Evolutionary conservation across 2,329 filamentous ascomycete genomes (phyloP).

Genomic region (Emmonsiellopsis sp.): DNA sequence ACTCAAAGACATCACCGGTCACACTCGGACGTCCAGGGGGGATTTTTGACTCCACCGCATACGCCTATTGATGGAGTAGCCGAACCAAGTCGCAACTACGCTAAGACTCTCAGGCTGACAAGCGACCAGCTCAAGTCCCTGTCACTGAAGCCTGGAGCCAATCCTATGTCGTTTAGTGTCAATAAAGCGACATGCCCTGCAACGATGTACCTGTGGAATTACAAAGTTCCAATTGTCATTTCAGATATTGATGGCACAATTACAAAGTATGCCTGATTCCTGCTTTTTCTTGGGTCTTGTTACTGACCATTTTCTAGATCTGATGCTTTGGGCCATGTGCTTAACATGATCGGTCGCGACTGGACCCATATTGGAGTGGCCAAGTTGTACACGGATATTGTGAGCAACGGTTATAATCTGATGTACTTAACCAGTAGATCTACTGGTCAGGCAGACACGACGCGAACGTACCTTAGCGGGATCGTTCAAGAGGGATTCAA

Average conservation of each 20-base stretch:
- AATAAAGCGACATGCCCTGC: conserved; percentile 88
- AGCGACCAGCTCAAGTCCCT: conserved; percentile 89
- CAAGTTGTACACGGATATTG: conserved; percentile 94
- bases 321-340: conserved; percentile 83
- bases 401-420: conserved; percentile 94
- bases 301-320: conserved; percentile 40
- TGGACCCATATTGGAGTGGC: conserved; percentile 97
- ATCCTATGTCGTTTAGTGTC: conserved; percentile 91
- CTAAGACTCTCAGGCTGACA: conserved; percentile 89
- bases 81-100: conserved; percentile 78
- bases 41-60: conserved; percentile 51
- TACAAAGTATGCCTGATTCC: conserved; percentile 54
- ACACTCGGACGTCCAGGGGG: conserved; percentile 61
- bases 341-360: conserved; percentile 94
- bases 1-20: conserved; percentile 44
- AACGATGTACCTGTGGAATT: conserved; percentile 87
- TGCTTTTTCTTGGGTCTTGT: neutral
- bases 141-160: conserved; percentile 73
- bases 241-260: conserved; percentile 99
- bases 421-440: conserved; percentile 94
- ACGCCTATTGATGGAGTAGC: conserved; percentile 40
- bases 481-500: conserved; percentile 81
- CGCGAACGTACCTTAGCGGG: conserved; percentile 78
- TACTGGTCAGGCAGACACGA: conserved; percentile 87
- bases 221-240: conserved; percentile 88